phyloP scores from a whole-genome alignment of 2,329 filamentous ascomycete species.

The Diaporthe amygdali region DNA sequence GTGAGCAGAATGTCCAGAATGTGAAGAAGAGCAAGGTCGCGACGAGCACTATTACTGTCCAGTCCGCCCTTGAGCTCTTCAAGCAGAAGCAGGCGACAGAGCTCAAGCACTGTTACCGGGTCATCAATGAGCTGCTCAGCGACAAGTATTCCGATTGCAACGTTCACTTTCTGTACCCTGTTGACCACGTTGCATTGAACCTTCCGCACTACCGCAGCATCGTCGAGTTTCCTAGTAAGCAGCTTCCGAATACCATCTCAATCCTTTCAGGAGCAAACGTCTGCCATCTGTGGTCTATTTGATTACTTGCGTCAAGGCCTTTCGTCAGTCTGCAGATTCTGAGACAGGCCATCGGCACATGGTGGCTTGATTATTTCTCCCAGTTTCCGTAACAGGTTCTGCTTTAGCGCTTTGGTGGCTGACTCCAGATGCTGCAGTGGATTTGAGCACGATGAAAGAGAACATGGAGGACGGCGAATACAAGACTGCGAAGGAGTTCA shows the following conservation, averaged over 20 bases:
- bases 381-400: too few species aligned
- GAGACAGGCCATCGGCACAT: too few species aligned
- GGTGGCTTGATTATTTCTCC: too few species aligned
- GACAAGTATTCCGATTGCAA: not conserved
- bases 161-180: conserved; percentile 71
- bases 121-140: not conserved
- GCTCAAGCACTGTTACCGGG: not conserved
- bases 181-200: conserved; percentile 91
- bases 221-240: conserved; percentile 95
- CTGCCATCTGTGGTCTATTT: too few species aligned
- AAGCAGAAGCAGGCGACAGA: not conserved
- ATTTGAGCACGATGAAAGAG: conserved; percentile 76
- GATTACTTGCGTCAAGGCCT: too few species aligned
- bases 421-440: too few species aligned
- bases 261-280: too few species aligned
- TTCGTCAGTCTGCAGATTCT: too few species aligned
- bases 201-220: conserved; percentile 92
- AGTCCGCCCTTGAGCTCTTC: not conserved
- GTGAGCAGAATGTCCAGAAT: not conserved
- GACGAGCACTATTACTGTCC: too few species aligned
- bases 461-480: conserved; percentile 84
- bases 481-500: conserved; percentile 80
- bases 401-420: too few species aligned
- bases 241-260: too few species aligned
- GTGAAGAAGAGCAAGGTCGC: too few species aligned